phyloP scores from a whole-genome alignment of 306 rosid genomes.

The Echinosophora koreensis region DNA sequence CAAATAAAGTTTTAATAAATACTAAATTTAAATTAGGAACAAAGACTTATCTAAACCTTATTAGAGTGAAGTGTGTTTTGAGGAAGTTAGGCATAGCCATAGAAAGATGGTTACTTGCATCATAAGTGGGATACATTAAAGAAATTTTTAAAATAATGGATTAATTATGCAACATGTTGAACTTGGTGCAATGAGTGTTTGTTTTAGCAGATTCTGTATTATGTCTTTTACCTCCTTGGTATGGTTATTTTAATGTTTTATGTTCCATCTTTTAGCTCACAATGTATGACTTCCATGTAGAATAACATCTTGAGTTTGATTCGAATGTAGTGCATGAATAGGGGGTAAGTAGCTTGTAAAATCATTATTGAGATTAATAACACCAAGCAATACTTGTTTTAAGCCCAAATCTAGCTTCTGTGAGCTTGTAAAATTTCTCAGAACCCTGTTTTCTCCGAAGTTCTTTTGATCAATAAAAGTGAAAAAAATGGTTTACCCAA shows the following conservation, averaged over 20 bases:
- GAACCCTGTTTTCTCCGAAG: not conserved
- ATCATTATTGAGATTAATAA: not conserved
- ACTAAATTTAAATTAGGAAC: too few relatives aligned
- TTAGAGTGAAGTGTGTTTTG: not conserved
- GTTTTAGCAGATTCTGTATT: not conserved
- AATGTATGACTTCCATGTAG: not conserved
- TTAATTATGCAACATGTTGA: not conserved
- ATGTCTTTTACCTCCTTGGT: not conserved
- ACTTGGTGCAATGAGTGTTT: not conserved
- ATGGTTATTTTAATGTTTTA: not conserved
- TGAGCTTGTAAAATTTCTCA: constrained; percentile 14
- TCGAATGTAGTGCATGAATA: not conserved
- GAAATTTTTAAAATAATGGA: too few relatives aligned
- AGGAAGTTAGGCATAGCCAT: not conserved
- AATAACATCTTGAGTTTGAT: not conserved
- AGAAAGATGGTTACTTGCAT: not conserved
- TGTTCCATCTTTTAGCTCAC: constrained; percentile 5
- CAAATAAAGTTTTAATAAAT: too few relatives aligned
- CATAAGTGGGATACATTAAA: not conserved
- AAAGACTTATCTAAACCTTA: not conserved
- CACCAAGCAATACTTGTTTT: constrained; percentile 8
- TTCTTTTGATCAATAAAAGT: constrained; percentile 13
- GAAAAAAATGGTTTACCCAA: not conserved
- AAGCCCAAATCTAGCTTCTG: not conserved
- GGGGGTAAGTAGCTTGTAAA: not conserved